Evolutionary conservation across 73 alveolate genomes (phyloP).

Genomic region (Effrenium voratum): DNA sequence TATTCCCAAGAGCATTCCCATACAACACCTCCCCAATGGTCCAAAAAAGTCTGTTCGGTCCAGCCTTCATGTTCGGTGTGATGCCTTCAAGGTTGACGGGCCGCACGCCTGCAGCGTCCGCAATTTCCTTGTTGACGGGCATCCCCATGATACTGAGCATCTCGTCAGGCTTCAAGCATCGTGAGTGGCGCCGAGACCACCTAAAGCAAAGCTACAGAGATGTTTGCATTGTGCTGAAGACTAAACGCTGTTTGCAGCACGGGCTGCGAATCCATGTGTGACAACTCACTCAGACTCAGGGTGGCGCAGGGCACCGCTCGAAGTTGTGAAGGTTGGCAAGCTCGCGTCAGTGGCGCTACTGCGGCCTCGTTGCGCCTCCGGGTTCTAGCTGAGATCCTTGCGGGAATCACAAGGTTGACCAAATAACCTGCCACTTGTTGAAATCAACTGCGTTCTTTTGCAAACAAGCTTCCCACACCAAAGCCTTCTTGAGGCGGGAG

Average conservation of each 20-base stretch:
- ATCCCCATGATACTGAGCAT: constrained; percentile 27
- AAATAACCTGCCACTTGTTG: neutral
- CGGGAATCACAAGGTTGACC: neutral
- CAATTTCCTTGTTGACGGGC: neutral
- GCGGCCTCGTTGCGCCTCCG: neutral
- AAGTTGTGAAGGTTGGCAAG: constrained; percentile 4
- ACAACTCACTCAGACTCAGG: no score
- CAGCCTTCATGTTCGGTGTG: no score
- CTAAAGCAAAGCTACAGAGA: no score
- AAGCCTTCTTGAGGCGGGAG: no score
- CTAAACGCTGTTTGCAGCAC: no score
- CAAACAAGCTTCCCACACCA: no score
- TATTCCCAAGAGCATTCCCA: no score
- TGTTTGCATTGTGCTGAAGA: no score
- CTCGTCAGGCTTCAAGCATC: neutral
- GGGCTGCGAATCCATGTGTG: no score
- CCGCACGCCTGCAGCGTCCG: neutral
- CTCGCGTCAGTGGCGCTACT: neutral
- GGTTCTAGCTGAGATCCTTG: constrained; percentile 11
- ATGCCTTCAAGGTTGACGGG: neutral
- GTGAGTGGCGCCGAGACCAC: neutral
- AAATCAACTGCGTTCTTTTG: no score
- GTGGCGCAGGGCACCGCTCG: neutral
- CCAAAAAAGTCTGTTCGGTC: no score
- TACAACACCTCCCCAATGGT: no score